These are phyloP conservation scores for Zygosaccharomyces rouxii DNA, from an alignment of 805 yeast species.

Conservation along the genomic window DNA sequence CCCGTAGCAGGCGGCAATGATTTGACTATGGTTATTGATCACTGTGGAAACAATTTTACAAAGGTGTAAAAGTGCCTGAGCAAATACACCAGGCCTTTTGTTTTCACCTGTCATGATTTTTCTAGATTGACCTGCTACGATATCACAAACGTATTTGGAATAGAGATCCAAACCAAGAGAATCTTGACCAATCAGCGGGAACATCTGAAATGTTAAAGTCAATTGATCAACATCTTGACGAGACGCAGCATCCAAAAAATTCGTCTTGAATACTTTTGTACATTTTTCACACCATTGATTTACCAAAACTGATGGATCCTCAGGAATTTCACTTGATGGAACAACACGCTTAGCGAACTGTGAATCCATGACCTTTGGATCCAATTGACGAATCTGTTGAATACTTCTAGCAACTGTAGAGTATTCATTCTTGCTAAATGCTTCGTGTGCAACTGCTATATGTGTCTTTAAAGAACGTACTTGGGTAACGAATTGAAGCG, in stretches of 20 bases:
- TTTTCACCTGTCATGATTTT: constrained; percentile 54
- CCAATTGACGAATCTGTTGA: constrained; percentile 47
- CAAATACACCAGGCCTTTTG: constrained; percentile 37
- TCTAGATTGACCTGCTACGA: constrained; percentile 75
- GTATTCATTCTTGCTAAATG: constrained; percentile 69
- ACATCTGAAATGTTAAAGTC: constrained; percentile 76
- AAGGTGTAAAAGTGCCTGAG: constrained; percentile 58
- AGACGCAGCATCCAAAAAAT: constrained; percentile 68
- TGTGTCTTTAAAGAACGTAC: constrained; percentile 63
- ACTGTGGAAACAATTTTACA: constrained; percentile 83
- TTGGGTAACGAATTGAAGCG: constrained; percentile 59
- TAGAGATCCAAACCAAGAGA: constrained; percentile 72
- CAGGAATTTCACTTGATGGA: constrained; percentile 84
- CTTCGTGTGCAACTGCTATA: constrained; percentile 59
- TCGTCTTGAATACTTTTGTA: constrained; percentile 50
- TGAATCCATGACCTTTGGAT: constrained; percentile 52
- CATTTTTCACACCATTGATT: constrained; percentile 56
- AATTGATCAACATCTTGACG: constrained; percentile 61
- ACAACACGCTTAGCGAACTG: constrained; percentile 74
- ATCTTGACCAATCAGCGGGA: constrained; percentile 77
- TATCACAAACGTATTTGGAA: constrained; percentile 79
- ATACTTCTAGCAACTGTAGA: constrained; percentile 73
- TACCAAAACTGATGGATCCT: constrained; percentile 58
- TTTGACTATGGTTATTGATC: constrained; percentile 77
- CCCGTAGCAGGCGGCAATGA: constrained; percentile 74